Evolutionary conservation across 306 rosid genomes (phyloP), one percentile per base, ranked within the genome.

Genomic region (Phaseolus lunatus): DNA sequence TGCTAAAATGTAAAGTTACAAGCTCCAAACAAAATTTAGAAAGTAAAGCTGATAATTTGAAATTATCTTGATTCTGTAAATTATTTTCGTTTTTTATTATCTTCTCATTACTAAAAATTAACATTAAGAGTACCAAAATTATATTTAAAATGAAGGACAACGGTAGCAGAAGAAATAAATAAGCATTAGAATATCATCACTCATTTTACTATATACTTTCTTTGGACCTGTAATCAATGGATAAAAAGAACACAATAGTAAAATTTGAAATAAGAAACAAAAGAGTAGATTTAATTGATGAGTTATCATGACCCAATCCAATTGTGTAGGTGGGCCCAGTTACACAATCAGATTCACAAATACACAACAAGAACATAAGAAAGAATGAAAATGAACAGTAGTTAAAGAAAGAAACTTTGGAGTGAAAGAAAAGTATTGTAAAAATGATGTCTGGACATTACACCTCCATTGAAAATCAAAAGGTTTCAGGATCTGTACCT

Each of bases 381-480:
- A 62, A 62, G 7, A 9, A 33, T 64, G 26, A 64, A 64, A 31
- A 48, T 9, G 67, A 33, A 16, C n/a, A 19, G 5, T 9, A 65
- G 18, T 37, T 33, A 64, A 10, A 35, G n/a, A 18, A 33, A 64
- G 0, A 3, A 18, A 64, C 39, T 19, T 13, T 59, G 6, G 15
- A 62, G 44, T n/a, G 8, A 48, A 69, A n/a, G 61, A 50, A 33
- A 70, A 57, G 11, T 4, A 37, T 14, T 70, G n/a, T n/a, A 24
- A 70, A 73, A 82, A 92, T 92, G 97, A 92, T 92, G 97, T 84
- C 96, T 23, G 96, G 96, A 67, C 80, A 83, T 7, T 92, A 90
- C 13, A 88, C 89, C 29, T 79, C 87, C 62, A 59, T 92, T 45
- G 93, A 92, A 72, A 80, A 83, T 77, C 91, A 90, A 54, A 84